Conservation (phyloP, 345 rosid genomes). For the Clausena lansium region DNA sequence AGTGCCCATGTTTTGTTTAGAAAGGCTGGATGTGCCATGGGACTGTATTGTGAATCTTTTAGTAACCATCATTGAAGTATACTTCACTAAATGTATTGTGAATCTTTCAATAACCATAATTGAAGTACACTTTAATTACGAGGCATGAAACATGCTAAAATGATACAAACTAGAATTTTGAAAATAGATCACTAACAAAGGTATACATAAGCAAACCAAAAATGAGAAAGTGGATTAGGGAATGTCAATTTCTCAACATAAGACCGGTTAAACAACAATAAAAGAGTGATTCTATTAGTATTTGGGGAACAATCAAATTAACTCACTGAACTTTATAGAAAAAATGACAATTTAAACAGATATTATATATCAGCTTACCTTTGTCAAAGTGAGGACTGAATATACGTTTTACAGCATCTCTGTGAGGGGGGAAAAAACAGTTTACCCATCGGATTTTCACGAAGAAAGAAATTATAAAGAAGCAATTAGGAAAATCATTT, state of each 20-base stretch:
- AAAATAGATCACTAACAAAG: conserved; percentile 80
- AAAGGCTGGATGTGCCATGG: too few relatives aligned
- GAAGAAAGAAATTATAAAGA: background rate
- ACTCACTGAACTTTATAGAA: background rate
- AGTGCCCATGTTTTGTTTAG: too few relatives aligned
- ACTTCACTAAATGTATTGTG: too few relatives aligned
- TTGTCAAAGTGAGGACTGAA: conserved; percentile 60
- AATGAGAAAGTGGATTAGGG: conserved; percentile 1
- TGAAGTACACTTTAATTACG: too few relatives aligned
- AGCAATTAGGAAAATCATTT: background rate
- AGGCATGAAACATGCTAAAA: conserved; percentile 95
- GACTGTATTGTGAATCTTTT: too few relatives aligned
- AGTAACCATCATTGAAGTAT: too few relatives aligned
- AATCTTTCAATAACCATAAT: too few relatives aligned
- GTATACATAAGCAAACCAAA: conserved; percentile 29
- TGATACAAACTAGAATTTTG: conserved; percentile 83
- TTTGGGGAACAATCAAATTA: too few relatives aligned
- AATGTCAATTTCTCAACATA: background rate
- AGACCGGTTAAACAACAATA: background rate
- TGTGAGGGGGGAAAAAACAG: conserved; percentile 32
- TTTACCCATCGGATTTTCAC: background rate
- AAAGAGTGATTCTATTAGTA: background rate
- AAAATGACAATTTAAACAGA: background rate
- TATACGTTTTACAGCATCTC: conserved; percentile 57
- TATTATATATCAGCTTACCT: conserved; percentile 44